Conservation (phyloP, 352 stramenopile species). For the Globisporangium echinulatum region DNA sequence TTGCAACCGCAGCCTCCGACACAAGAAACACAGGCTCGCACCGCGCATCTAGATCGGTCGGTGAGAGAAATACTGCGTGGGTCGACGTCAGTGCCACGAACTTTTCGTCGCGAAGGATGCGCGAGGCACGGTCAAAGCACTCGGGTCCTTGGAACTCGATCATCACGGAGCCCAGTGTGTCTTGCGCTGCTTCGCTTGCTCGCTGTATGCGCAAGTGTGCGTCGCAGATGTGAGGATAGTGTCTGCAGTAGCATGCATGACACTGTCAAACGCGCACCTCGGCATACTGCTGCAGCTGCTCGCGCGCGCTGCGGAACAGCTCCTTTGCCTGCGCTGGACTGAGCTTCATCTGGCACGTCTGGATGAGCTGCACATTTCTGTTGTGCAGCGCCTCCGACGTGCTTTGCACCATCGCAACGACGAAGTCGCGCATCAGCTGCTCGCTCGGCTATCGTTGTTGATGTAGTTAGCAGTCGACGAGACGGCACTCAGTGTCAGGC, state of each 20-base stretch:
- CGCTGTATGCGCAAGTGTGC: constrained; percentile 16
- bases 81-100: constrained; percentile 15
- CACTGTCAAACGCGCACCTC: not conserved
- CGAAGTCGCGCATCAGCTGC: constrained; percentile 42
- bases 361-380: constrained; percentile 27
- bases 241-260: not conserved
- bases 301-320: constrained; percentile 21
- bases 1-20: too few relatives aligned
- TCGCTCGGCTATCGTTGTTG: constrained; percentile 23
- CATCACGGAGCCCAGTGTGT: constrained; percentile 32
- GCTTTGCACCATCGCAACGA: constrained; percentile 19
- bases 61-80: constrained; percentile 19
- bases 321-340: constrained; percentile 24
- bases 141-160: constrained; percentile 50
- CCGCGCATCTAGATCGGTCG: constrained; percentile 21
- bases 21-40: constrained; percentile 10
- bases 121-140: constrained; percentile 14
- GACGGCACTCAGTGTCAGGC: not conserved
- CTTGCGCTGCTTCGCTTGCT: constrained; percentile 21
- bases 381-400: not conserved
- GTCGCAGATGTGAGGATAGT: not conserved
- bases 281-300: constrained; percentile 6
- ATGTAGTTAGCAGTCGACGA: not conserved
- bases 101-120: constrained; percentile 16
- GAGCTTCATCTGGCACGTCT: constrained; percentile 47